A percentile compares a stretch with the other conserved stretches of the same genome.
phyloP scores from a whole-genome alignment of 2,329 filamentous ascomycete species.

The Sporothrix dimorphospora region DNA sequence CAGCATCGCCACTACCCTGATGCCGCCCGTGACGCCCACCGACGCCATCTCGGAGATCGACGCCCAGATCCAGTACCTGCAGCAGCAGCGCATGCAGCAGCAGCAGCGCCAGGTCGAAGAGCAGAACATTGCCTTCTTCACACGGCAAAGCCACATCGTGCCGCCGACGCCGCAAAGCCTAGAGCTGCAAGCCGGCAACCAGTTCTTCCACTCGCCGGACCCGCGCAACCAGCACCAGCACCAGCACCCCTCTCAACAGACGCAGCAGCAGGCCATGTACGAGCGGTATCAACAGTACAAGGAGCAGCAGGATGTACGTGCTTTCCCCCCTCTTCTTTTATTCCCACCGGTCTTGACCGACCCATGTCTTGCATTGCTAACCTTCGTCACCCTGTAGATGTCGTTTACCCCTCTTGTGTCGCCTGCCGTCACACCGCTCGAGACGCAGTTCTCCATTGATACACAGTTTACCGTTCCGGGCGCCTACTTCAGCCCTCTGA shows the following conservation, averaged over 20 bases:
- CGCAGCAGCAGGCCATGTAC: constrained; percentile 59
- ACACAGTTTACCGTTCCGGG: constrained; percentile 64
- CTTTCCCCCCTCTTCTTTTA: neutral
- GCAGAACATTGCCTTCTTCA: constrained; percentile 59
- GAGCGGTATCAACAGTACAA: constrained; percentile 69
- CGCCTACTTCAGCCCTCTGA: constrained; percentile 81
- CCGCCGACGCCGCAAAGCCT: constrained; percentile 82
- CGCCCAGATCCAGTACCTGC: constrained; percentile 67
- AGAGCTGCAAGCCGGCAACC: constrained; percentile 67
- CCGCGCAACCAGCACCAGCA: constrained; percentile 52
- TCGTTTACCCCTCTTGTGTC: constrained; percentile 80
- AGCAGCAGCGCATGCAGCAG: constrained; percentile 65
- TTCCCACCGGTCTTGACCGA: neutral
- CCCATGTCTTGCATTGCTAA: constrained; percentile 32
- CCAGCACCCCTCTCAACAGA: constrained; percentile 51
- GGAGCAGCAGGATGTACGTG: constrained; percentile 67
- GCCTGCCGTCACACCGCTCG: constrained; percentile 80
- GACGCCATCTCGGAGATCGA: constrained; percentile 64
- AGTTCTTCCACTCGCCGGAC: constrained; percentile 63
- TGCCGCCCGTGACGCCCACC: constrained; percentile 51
- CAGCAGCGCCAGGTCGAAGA: constrained; percentile 63
- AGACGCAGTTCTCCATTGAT: constrained; percentile 67
- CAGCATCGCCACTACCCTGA: constrained; percentile 51
- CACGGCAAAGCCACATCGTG: constrained; percentile 61
- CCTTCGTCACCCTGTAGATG: constrained; percentile 55